Evolutionary conservation across 257 asterid genomes (phyloP), one percentile per base, ranked within the genome.

Genomic region (Galeopsis tetrahit): DNA sequence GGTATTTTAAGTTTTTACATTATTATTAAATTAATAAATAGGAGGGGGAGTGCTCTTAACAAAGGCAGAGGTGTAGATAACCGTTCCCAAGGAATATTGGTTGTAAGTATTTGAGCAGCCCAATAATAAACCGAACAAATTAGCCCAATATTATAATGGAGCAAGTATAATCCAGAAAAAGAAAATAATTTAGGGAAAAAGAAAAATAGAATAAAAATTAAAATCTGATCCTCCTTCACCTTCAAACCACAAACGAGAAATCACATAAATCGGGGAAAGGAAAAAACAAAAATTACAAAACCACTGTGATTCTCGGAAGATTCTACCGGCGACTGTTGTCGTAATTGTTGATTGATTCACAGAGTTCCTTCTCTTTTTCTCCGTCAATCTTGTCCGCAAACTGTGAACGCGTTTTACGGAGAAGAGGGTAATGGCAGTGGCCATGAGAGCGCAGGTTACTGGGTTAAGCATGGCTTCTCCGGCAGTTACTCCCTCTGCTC

Each of bases 401-500:
- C 42, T 17, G 44, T 28, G 79, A 32, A 46, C 35, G 1, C 63
- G 63, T 34, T 56, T 17, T 14, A 43, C 15, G 4, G 64, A 10
- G n/a, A 31, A 62, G 56, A 46, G 49, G 63, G 14, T 28, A 64
- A 69, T 32, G 77, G 53, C n/a, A 38, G 86, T 90, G 93, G 95
- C 96, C 6, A 78, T 78, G 32, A 84, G 86, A 79, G 84, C 89
- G 71, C 89, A 87, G 43, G 62, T 81, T 9, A 63, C 91, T 64
- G 86, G 90, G 79, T 71, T 84, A 78, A 74, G 85, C 80, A 75
- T 83, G 84, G 72, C 85, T 68, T 79, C 89, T 66, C 72, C 88
- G 15, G 71, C 91, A 52, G 78, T 79, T 44, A 59, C 82, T 57
- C 79, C 90, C 10, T 78, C 96, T 38, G 69, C 75, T 76, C 78